Base-by-base conservation (phyloP, 306 rosid genomes). In the Crotalaria pallida region DNA sequence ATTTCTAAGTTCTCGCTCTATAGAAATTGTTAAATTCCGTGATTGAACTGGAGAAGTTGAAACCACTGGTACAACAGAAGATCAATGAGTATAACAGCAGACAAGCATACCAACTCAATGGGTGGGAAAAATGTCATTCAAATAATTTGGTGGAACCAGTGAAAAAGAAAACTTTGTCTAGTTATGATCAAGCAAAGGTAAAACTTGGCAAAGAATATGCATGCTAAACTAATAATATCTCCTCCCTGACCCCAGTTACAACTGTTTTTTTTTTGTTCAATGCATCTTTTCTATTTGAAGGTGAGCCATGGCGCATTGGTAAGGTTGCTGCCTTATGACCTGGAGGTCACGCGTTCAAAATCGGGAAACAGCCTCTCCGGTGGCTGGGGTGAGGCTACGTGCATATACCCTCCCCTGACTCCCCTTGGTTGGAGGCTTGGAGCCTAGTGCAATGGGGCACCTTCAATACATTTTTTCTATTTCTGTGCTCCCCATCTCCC, bases 1-100 rank as follows among this genome's bases (percentile, higher is more conserved):
- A 69, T 72, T 75, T 72, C 65, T 10, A 10, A 60, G 65, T 77
- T 29, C 65, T 24, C 77, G 55, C 56, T 81, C 60, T 81, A 41
- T 67, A 91, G 97, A 83, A 67, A 81, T 72, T 88, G 74, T 61
- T 91, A 61, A 21, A 18, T 84, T 84, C 96, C 49, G 31, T 91
- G 69, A 79, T 44, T 73, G 97, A 91, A 80, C 85, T 91, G 77
- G 97, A 91, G 84, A 69, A 77, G 34, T 77, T 88, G 85, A 88
- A 91, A 80, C 93, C 97, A 17, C 71, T 71, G 73, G 97, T 91
- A 45, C 87, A 82, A 62, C 84, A 73, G 81, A 91, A 85, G 93
- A 67, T 78, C 57, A 72, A 63, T 50, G 97, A 88, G 52, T 73
- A 74, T 33, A 84, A 87, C 69, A 72, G 83, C 70, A 85, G 75